Evolutionary conservation across 1,284 basidiomycete genomes (phyloP).

Genomic region (Boletus mariae): DNA sequence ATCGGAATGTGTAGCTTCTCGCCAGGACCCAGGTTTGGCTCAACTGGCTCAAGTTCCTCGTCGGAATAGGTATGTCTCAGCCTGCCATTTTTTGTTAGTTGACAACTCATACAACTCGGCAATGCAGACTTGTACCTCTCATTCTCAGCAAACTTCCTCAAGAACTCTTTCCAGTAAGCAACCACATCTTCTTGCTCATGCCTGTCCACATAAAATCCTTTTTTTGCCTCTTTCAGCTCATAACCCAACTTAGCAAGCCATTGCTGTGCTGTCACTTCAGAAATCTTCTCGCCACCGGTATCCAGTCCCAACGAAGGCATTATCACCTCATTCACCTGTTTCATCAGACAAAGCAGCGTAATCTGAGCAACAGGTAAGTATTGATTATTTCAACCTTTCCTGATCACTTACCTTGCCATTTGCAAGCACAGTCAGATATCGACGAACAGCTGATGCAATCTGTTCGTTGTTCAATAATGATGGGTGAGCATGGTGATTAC

Average conservation of each 20-base stretch:
- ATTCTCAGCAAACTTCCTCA: not conserved
- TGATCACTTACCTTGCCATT: too few relatives aligned
- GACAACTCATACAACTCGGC: too few relatives aligned
- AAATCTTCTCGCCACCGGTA: not conserved
- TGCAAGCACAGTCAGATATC: too few relatives aligned
- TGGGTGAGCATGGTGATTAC: too few relatives aligned
- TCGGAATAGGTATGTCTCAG: not conserved
- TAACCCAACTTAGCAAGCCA: not conserved
- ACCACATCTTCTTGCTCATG: not conserved
- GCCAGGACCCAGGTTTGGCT: not conserved
- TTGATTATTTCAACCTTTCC: too few relatives aligned
- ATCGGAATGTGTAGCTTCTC: not conserved
- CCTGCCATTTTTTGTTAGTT: not conserved
- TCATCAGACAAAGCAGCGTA: too few relatives aligned
- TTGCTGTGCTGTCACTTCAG: not conserved
- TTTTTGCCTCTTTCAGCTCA: not conserved
- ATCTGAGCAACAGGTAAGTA: too few relatives aligned
- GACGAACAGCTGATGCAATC: too few relatives aligned
- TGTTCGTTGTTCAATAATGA: too few relatives aligned
- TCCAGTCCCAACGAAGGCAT: conserved; percentile 6
- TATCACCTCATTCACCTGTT: not conserved
- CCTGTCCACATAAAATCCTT: not conserved
- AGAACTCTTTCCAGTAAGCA: not conserved
- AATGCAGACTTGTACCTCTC: not conserved
- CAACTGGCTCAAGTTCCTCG: not conserved